These are phyloP conservation scores for Metrosideros polymorpha DNA, from an alignment of 441 rosid species.

Conservation along the genomic window DNA sequence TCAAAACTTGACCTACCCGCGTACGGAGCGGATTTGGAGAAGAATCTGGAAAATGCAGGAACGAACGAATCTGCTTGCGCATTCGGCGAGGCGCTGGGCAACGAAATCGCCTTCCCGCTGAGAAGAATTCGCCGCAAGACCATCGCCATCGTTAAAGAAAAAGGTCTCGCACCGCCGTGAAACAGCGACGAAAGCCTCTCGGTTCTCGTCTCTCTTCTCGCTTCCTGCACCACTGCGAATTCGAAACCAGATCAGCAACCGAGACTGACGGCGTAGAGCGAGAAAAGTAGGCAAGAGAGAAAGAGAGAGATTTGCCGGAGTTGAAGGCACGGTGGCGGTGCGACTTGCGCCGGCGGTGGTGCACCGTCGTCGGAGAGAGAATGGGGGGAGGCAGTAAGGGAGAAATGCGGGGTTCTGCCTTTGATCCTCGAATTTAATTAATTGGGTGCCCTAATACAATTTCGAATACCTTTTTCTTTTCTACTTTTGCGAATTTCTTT, in stretches of 20 bases:
- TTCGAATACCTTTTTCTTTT: not conserved
- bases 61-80: not conserved
- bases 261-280: not conserved
- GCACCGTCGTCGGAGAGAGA: not conserved
- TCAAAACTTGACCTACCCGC: conserved; percentile 18
- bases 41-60: conserved; percentile 35
- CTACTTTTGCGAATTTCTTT: not conserved
- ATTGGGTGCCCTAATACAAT: not conserved
- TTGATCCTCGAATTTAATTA: not conserved
- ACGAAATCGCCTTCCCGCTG: not conserved
- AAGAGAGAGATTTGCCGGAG: not conserved
- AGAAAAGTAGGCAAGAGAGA: not conserved
- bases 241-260: not conserved
- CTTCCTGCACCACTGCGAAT: not conserved
- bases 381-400: fast-evolving
- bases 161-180: not conserved
- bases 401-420: not conserved
- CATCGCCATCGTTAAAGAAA: conserved; percentile 16
- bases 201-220: not conserved
- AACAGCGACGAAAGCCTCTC: not conserved
- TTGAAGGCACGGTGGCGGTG: not conserved
- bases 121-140: conserved; percentile 23
- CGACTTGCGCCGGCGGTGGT: not conserved
- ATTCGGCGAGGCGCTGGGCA: not conserved
- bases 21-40: conserved; percentile 44